Evolutionary conservation across 2,329 filamentous ascomycete species (phyloP).

Genomic region (Fusarium sterilihyphosum): DNA sequence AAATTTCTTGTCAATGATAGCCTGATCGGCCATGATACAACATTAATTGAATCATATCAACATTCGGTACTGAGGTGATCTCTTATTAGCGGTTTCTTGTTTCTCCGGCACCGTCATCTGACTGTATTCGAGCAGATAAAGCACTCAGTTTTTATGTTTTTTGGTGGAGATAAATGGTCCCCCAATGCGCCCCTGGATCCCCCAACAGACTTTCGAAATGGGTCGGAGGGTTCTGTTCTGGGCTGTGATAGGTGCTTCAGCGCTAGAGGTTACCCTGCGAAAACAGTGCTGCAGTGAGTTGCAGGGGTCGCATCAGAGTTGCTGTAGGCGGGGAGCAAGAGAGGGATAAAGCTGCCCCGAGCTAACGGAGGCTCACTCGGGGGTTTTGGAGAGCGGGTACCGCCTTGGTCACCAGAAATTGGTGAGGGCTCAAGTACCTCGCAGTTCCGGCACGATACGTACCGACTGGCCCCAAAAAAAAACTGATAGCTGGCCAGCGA

Average conservation of each 20-base stretch:
- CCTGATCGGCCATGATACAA: neutral
- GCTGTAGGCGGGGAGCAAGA: constrained; percentile 36
- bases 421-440: constrained; percentile 37
- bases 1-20: constrained; percentile 10
- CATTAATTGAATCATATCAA: neutral
- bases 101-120: constrained; percentile 24
- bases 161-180: constrained; percentile 36
- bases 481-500: constrained; percentile 42
- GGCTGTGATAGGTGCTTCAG: constrained; percentile 27
- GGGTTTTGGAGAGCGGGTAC: constrained; percentile 40
- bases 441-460: constrained; percentile 44
- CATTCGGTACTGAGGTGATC: neutral
- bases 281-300: constrained; percentile 18
- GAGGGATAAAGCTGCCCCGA: constrained; percentile 46
- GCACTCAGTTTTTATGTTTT: neutral
- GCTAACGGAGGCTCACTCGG: constrained; percentile 42
- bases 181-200: constrained; percentile 37
- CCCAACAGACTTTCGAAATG: constrained; percentile 41
- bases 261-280: neutral
- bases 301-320: constrained; percentile 23
- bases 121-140: constrained; percentile 8
- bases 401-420: constrained; percentile 4
- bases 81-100: constrained; percentile 15
- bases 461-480: constrained; percentile 47
- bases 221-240: constrained; percentile 17